Evolutionary conservation across 352 stramenopile genomes (phyloP), one percentile per base, ranked within the genome.

Genomic region (Phytopythium boreale): DNA sequence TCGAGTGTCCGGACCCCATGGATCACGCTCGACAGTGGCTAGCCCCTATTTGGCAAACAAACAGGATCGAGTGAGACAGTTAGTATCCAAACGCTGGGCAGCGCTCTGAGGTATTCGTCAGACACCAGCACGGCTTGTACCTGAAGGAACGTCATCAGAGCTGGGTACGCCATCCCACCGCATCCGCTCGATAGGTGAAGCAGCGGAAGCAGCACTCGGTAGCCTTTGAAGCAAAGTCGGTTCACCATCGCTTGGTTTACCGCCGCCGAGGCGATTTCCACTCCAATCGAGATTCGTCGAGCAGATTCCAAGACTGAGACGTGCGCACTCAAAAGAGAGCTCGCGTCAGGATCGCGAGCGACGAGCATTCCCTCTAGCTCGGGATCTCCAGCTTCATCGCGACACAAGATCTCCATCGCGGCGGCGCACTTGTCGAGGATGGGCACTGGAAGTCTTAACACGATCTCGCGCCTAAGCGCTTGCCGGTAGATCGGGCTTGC

Each of bases 401-500:
- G 69, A 15, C 73, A 84, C 27, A 91, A 43, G 10, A 91, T 88
- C 8, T 83, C 57, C 8, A 95, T 71, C 12, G 78, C 66, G 52
- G 77, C 62, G 1, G 87, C 73, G 51, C 72, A 77, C 12, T 84
- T 63, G 47, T 87, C 85, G 0, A 92, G 59, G 20, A 86, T 69
- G 4, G 79, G 70, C 19, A 87, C 56, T 1, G 86, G 80, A 46
- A 82, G 76, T n/a, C 76, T 71, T 5, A 76, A 76, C 17, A 92
- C 64, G 7, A 72, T 61, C 2, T 76, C 59, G 50, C 69, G 68
- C 41, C 76, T 77, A 1, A 95, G 57, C 2, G 83, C 75, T 56
- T 91, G 76, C 19, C 80, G 66, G 62, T 92, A 87, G 59, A 92
- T 88, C 34, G 80, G 75, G 49, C 77, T 93, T 0, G 69, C 61